These are phyloP conservation scores for Pythium plurisporium DNA, from an alignment of 352 stramenopile species.

Conservation along the genomic window DNA sequence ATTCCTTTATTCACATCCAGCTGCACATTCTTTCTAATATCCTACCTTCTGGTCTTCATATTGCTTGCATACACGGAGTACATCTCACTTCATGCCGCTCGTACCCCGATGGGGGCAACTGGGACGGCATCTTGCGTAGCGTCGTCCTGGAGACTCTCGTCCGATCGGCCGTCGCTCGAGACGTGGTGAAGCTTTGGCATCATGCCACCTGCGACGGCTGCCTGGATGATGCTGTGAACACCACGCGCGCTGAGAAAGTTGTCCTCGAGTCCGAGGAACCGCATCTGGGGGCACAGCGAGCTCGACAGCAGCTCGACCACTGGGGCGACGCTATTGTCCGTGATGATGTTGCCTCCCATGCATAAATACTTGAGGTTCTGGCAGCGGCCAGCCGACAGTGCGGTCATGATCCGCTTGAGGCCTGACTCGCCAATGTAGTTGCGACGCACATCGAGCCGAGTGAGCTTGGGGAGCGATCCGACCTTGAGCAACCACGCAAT, in stretches of 20 bases:
- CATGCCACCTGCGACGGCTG: slow-evolving; percentile 67
- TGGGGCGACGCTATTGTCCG: slow-evolving; percentile 69
- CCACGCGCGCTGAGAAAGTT: slow-evolving; percentile 76
- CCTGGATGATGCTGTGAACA: slow-evolving; percentile 74
- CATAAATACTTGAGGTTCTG: slow-evolving; percentile 76
- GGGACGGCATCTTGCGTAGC: background rate
- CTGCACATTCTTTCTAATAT: no score
- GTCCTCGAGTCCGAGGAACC: slow-evolving; percentile 74
- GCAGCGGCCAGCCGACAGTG: slow-evolving; percentile 42
- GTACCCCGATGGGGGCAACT: background rate
- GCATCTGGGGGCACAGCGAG: slow-evolving; percentile 63
- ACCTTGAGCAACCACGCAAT: slow-evolving; percentile 66
- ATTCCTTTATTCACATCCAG: background rate
- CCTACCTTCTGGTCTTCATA: background rate
- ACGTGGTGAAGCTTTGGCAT: slow-evolving; percentile 83
- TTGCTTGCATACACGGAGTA: background rate
- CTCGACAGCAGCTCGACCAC: slow-evolving; percentile 61
- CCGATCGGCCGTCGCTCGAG: slow-evolving; percentile 38
- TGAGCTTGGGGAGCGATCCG: slow-evolving; percentile 59
- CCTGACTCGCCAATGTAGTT: slow-evolving; percentile 82
- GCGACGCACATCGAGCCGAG: slow-evolving; percentile 65
- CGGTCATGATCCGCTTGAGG: slow-evolving; percentile 66
- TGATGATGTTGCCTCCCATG: slow-evolving; percentile 85
- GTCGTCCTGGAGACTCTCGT: slow-evolving; percentile 4
- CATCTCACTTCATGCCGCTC: slow-evolving; percentile 4